Evolutionary conservation across 2,329 filamentous ascomycete genomes (phyloP).

Genomic region (Epichloe uncinata): DNA sequence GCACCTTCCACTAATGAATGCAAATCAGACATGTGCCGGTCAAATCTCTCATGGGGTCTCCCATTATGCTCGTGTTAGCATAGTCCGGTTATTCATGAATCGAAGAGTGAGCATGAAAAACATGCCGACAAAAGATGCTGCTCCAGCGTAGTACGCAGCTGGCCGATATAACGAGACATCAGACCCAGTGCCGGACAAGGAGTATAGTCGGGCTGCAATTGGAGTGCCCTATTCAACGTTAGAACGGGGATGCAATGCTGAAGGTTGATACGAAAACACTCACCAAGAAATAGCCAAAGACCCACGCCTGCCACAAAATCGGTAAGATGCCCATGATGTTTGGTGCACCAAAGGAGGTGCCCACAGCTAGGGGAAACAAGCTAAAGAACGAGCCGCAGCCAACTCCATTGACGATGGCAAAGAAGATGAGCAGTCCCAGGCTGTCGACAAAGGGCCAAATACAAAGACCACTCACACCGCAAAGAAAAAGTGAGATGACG

Average conservation of each 20-base stretch:
- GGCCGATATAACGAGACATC: constrained; percentile 12
- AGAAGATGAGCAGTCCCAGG: constrained; percentile 11
- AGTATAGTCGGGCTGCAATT: constrained; percentile 15
- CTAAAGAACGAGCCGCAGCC: constrained; percentile 18
- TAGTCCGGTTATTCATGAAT: constrained; percentile 1
- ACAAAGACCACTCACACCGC: constrained; percentile 12
- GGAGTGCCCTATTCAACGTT: constrained; percentile 13
- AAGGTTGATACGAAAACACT: not conserved
- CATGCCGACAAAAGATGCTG: constrained; percentile 12
- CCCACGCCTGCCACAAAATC: constrained; percentile 16
- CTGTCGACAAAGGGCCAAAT: constrained; percentile 16
- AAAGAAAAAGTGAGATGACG: constrained; percentile 13
- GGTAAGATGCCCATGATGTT: constrained; percentile 15
- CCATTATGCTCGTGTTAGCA: constrained; percentile 4
- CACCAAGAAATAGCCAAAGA: constrained; percentile 17
- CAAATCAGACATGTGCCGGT: too few species aligned
- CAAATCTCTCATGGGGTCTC: too few species aligned
- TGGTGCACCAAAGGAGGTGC: constrained; percentile 11
- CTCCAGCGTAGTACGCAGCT: constrained; percentile 16
- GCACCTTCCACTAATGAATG: too few species aligned
- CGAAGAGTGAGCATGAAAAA: constrained; percentile 8
- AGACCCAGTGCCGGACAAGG: constrained; percentile 8
- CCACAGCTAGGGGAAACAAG: constrained; percentile 13
- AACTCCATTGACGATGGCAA: constrained; percentile 15
- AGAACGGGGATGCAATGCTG: not conserved